Percentiles rank a stretch among this genome's conserved stretches.
These are phyloP conservation scores for Calocybe cyanea DNA, from an alignment of 768 basidiomycete genomes.

Conservation along the genomic window DNA sequence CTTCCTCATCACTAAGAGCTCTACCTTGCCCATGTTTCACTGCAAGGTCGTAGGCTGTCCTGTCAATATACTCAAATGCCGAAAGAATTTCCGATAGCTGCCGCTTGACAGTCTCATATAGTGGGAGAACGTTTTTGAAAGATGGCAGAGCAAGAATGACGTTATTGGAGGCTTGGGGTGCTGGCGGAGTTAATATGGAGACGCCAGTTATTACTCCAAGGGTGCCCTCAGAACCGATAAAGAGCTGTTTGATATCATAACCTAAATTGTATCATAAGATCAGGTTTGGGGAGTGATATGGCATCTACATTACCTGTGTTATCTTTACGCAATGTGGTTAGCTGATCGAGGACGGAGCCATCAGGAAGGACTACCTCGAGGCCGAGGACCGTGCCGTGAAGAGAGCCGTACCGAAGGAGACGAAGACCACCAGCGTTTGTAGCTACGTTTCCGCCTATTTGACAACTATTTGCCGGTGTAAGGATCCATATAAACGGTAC, in stretches of 20 bases:
- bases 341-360: conserved; percentile 84
- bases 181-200: conserved; percentile 86
- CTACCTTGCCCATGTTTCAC: conserved; percentile 80
- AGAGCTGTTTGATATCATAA: conserved; percentile 96
- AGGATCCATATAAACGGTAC: background rate
- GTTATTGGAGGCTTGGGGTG: conserved; percentile 83
- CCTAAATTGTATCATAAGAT: conserved; percentile 42
- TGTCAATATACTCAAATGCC: conserved; percentile 95
- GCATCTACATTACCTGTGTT: conserved; percentile 68
- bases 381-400: conserved; percentile 93
- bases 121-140: conserved; percentile 82
- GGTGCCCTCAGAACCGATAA: conserved; percentile 96
- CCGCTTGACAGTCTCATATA: conserved; percentile 77
- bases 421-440: conserved; percentile 98
- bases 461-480: conserved; percentile 56
- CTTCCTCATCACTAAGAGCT: conserved; percentile 68
- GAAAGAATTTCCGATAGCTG: conserved; percentile 93
- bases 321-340: conserved; percentile 92
- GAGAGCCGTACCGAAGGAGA: conserved; percentile 87
- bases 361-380: conserved; percentile 95
- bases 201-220: conserved; percentile 94
- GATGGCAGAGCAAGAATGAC: conserved; percentile 86
- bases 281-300: background rate
- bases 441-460: conserved; percentile 95
- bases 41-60: conserved; percentile 79